Evolutionary conservation across 2,329 filamentous ascomycete species (phyloP).

Genomic region (Fusarium odoratissimum): DNA sequence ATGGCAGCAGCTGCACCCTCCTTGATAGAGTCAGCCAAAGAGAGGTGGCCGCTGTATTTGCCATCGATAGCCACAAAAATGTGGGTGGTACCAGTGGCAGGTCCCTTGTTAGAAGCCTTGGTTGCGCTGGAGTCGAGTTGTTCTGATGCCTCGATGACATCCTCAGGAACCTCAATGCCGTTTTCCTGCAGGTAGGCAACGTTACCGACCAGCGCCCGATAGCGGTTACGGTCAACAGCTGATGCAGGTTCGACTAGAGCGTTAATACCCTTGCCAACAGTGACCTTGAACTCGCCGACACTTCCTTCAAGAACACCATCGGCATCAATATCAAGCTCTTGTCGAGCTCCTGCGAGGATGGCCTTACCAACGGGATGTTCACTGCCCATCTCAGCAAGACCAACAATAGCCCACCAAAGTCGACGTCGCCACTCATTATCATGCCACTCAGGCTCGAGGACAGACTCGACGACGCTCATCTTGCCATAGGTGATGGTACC

Average conservation of each 20-base stretch:
- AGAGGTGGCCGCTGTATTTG: slow-evolving; percentile 82
- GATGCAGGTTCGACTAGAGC: slow-evolving; percentile 83
- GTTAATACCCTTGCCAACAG: slow-evolving; percentile 86
- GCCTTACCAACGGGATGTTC: slow-evolving; percentile 97
- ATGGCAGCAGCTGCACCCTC: slow-evolving; percentile 84
- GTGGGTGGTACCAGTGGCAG: slow-evolving; percentile 79
- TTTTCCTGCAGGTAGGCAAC: slow-evolving; percentile 79
- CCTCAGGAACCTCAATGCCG: slow-evolving; percentile 72
- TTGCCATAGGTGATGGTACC: slow-evolving; percentile 94
- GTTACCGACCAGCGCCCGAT: slow-evolving; percentile 87
- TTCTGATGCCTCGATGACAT: slow-evolving; percentile 73
- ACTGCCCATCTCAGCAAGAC: slow-evolving; percentile 93
- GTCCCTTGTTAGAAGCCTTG: slow-evolving; percentile 48
- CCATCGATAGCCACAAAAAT: slow-evolving; percentile 92
- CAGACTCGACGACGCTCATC: slow-evolving; percentile 86
- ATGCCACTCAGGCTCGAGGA: slow-evolving; percentile 76
- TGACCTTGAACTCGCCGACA: slow-evolving; percentile 84
- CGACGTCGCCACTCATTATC: slow-evolving; percentile 74
- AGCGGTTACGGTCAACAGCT: slow-evolving; percentile 74
- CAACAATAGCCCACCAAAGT: slow-evolving; percentile 96
- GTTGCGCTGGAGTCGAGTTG: slow-evolving; percentile 62
- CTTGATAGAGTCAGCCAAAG: slow-evolving; percentile 91
- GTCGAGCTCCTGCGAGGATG: slow-evolving; percentile 79
- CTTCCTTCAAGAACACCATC: slow-evolving; percentile 85
- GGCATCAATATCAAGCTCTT: slow-evolving; percentile 76